Conservation (phyloP, 2,329 filamentous ascomycete species). For the Parastagonospora avenae region DNA sequence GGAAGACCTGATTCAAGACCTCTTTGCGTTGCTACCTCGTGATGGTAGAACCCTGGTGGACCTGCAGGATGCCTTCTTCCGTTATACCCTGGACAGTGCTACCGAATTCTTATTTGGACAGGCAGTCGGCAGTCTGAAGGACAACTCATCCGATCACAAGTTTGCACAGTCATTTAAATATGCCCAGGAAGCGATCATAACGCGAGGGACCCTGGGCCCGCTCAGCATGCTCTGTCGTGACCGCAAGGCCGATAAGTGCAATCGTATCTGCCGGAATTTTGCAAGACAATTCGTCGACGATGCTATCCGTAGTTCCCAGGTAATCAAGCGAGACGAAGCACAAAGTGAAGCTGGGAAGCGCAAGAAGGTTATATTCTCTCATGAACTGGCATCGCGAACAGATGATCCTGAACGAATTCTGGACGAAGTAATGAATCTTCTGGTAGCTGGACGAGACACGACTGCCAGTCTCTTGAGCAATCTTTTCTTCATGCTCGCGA, state of each 20-base stretch:
- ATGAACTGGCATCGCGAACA: conserved; percentile 79
- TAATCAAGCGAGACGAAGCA: conserved; percentile 20
- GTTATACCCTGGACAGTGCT: conserved; percentile 46
- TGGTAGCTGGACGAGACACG: conserved; percentile 85
- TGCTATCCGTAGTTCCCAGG: conserved; percentile 34
- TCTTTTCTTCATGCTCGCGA: conserved; percentile 58
- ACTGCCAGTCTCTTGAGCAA: conserved; percentile 81
- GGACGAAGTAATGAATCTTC: conserved; percentile 79
- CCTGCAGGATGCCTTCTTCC: conserved; percentile 48
- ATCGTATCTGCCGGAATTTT: no score
- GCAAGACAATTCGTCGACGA: not conserved
- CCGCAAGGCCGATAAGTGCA: conserved; percentile 17
- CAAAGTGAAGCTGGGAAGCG: conserved; percentile 23
- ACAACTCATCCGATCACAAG: conserved; percentile 20
- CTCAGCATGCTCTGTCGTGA: conserved; percentile 41
- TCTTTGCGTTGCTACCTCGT: conserved; percentile 16
- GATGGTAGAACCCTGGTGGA: conserved; percentile 37
- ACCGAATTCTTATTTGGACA: conserved; percentile 47
- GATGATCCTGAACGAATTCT: conserved; percentile 70
- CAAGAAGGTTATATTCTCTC: conserved; percentile 75
- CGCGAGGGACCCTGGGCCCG: conserved; percentile 11
- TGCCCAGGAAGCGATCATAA: conserved; percentile 18
- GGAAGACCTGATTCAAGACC: conserved; percentile 39
- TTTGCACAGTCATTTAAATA: conserved; percentile 32
- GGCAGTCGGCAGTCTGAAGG: conserved; percentile 35